phyloP scores from a whole-genome alignment of 345 rosid species.

The Clausena lansium region DNA sequence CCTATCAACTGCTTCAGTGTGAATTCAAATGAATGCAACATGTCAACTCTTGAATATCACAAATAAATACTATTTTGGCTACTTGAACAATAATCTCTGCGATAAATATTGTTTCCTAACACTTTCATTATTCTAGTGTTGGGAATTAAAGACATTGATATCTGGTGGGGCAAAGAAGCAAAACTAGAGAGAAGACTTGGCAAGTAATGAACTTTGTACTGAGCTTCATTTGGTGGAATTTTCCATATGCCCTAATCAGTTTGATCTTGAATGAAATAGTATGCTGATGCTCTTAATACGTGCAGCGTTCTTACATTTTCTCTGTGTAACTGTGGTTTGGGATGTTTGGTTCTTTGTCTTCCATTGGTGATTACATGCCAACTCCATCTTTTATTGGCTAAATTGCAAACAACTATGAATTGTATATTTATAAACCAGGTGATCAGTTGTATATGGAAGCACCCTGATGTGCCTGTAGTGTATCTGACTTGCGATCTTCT shows the following conservation, averaged over 20 bases:
- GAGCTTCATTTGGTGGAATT: not conserved
- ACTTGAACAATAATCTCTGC: not conserved
- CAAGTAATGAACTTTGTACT: not conserved
- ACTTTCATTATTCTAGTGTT: not conserved
- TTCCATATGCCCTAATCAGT: not conserved
- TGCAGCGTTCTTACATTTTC: not conserved
- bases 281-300: not conserved
- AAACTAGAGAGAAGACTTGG: not conserved
- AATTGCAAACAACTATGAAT: not conserved
- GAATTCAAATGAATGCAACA: not conserved
- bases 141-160: not conserved
- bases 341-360: not conserved
- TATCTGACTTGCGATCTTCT: constrained; percentile 75
- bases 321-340: not conserved
- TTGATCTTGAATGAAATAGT: not conserved
- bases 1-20: not conserved
- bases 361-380: not conserved
- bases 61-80: not conserved
- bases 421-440: constrained; percentile 45
- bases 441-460: constrained; percentile 81
- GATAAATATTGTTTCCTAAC: not conserved
- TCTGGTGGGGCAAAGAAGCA: not conserved
- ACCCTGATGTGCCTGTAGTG: constrained; percentile 60
- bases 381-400: not conserved
- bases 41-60: not conserved